Conservation (phyloP, 2,329 filamentous ascomycete species). For the Catunica adiposa region DNA sequence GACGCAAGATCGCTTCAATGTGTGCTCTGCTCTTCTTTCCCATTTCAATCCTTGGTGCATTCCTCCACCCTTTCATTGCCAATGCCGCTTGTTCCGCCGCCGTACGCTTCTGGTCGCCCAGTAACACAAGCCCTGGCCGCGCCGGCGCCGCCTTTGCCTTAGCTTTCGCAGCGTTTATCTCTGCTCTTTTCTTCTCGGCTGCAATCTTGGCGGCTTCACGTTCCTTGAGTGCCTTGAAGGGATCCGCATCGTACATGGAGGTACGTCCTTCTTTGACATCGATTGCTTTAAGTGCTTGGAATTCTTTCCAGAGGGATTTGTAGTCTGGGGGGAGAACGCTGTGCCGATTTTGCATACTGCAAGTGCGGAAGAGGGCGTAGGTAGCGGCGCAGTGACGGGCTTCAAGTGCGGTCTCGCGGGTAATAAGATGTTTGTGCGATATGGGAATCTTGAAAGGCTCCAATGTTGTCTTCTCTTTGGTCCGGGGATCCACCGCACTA, state of each 20-base stretch:
- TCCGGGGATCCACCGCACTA: conserved; percentile 62
- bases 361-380: conserved; percentile 79
- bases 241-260: conserved; percentile 93
- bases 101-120: conserved; percentile 20
- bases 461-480: conserved; percentile 55
- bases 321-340: conserved; percentile 88
- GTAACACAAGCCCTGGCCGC: conserved; percentile 8
- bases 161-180: conserved; percentile 49
- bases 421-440: conserved; percentile 58
- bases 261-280: conserved; percentile 60
- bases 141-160: conserved; percentile 34
- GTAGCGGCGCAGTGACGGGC: conserved; percentile 86
- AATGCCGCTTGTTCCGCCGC: conserved; percentile 20
- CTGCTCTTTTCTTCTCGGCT: conserved; percentile 63
- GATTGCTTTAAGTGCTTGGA: conserved; percentile 62
- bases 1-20: conserved; percentile 63
- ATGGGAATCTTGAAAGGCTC: conserved; percentile 70
- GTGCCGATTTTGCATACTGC: conserved; percentile 89
- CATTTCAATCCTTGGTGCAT: conserved; percentile 84
- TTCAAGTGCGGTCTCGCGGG: conserved; percentile 67
- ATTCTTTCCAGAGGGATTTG: conserved; percentile 80
- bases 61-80: conserved; percentile 60
- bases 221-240: conserved; percentile 67
- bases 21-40: conserved; percentile 62
- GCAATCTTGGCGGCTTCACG: conserved; percentile 60